Evolutionary conservation across 2,329 filamentous ascomycete species (phyloP).

Genomic region (Aspergillus sp.): DNA sequence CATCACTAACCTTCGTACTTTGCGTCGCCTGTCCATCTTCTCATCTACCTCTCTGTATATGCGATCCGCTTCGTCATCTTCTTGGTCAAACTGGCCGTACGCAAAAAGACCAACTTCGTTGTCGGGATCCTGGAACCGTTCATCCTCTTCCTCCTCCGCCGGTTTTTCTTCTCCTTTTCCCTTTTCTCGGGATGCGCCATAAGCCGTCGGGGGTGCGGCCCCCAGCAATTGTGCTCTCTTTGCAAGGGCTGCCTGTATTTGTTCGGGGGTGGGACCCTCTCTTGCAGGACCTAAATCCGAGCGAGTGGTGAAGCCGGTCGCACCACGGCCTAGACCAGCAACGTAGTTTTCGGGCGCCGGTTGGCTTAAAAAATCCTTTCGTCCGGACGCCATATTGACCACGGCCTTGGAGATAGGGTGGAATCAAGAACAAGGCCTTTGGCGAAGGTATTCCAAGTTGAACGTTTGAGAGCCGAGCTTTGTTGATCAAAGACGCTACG

Average conservation of each 20-base stretch:
- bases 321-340: conserved; percentile 93
- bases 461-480: background rate
- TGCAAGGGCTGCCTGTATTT: conserved; percentile 95
- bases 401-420: background rate
- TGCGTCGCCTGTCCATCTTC: conserved; percentile 89
- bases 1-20: conserved; percentile 75
- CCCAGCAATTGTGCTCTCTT: conserved; percentile 86
- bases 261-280: conserved; percentile 93
- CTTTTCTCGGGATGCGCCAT: conserved; percentile 71
- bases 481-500: conserved; percentile 1
- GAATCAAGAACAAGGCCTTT: background rate
- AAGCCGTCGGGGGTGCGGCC: conserved; percentile 68
- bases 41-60: conserved; percentile 97
- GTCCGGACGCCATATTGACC: conserved; percentile 55
- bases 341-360: conserved; percentile 86
- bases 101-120: conserved; percentile 96
- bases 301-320: conserved; percentile 95
- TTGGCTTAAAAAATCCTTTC: conserved; percentile 86
- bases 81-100: conserved; percentile 92
- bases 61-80: conserved; percentile 94
- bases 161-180: conserved; percentile 61
- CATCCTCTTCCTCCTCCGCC: conserved; percentile 72
- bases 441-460: background rate
- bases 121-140: conserved; percentile 91
- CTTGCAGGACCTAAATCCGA: conserved; percentile 94